phyloP scores from a whole-genome alignment of 2,329 filamentous ascomycete genomes.

The Cercospora berteroae region DNA sequence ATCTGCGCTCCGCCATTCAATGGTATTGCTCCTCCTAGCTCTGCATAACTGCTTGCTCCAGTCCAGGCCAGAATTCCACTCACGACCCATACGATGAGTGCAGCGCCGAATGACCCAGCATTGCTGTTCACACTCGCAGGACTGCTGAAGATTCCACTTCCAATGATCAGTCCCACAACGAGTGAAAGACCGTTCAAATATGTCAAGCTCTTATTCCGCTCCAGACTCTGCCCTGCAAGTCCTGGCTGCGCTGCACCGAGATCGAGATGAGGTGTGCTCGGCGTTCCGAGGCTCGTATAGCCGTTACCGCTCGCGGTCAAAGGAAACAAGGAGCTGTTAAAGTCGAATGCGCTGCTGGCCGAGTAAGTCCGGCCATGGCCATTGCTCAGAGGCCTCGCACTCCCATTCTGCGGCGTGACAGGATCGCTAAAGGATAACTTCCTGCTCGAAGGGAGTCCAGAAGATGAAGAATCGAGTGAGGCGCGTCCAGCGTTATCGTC shows the following conservation, averaged over 20 bases:
- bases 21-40: conserved; percentile 92
- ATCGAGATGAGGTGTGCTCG: conserved; percentile 55
- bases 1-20: conserved; percentile 92
- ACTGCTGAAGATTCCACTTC: conserved; percentile 93
- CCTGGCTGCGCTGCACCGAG: conserved; percentile 30
- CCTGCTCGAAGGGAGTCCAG: conserved; percentile 74
- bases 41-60: conserved; percentile 89
- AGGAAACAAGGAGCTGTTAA: conserved; percentile 88
- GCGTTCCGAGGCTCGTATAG: conserved; percentile 82
- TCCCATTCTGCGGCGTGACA: conserved; percentile 12
- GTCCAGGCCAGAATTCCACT: conserved; percentile 96
- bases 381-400: conserved; percentile 63
- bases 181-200: conserved; percentile 90
- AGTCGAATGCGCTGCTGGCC: conserved; percentile 90
- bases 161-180: conserved; percentile 90
- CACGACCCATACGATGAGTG: conserved; percentile 85
- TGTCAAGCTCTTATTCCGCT: conserved; percentile 93
- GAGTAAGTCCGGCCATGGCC: conserved; percentile 64
- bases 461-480: conserved; percentile 71
- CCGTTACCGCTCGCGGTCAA: conserved; percentile 70
- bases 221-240: conserved; percentile 56
- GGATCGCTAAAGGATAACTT: conserved; percentile 80
- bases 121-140: conserved; percentile 90
- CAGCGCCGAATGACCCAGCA: conserved; percentile 85
- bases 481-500: conserved; percentile 58